Evolutionary conservation across 2,329 filamentous ascomycete genomes (phyloP).

Genomic region (Didymosphaeria variabile): DNA sequence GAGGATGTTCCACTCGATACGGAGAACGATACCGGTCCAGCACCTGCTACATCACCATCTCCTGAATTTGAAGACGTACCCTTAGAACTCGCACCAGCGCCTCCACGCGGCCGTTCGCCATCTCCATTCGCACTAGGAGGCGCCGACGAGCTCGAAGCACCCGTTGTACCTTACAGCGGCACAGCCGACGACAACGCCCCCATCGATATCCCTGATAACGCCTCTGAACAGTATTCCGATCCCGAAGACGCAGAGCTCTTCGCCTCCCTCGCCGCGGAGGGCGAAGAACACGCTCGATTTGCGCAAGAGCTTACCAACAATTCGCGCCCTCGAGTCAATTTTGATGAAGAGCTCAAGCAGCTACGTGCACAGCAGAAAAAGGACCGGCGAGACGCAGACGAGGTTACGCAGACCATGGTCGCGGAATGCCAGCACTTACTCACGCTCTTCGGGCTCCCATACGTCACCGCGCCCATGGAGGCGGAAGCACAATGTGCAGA

Average conservation of each 20-base stretch:
- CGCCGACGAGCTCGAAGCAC: conserved; percentile 38
- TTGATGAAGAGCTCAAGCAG: conserved; percentile 86
- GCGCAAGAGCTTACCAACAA: conserved; percentile 86
- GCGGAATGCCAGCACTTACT: conserved; percentile 93
- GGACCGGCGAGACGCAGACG: conserved; percentile 92
- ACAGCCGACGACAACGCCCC: conserved; percentile 40
- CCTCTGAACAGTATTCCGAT: conserved; percentile 68
- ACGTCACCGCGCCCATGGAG: conserved; percentile 98
- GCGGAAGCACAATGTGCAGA: conserved; percentile 97
- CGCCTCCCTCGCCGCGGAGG: conserved; percentile 85
- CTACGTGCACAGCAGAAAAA: conserved; percentile 95
- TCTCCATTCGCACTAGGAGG: conserved; percentile 38
- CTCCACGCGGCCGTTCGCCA: conserved; percentile 28
- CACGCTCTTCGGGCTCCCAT: conserved; percentile 89
- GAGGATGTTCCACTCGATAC: conserved; percentile 55
- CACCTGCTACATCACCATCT: conserved; percentile 51
- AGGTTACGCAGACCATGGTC: conserved; percentile 96
- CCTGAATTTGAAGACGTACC: conserved; percentile 63
- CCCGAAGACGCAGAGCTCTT: conserved; percentile 92
- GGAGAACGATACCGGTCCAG: conserved; percentile 20
- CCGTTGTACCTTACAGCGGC: conserved; percentile 41
- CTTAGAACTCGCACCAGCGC: conserved; percentile 24
- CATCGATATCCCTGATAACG: conserved; percentile 38
- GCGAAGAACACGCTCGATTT: conserved; percentile 92
- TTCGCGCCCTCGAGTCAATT: conserved; percentile 73